Percentiles rank a stretch among this genome's conserved stretches.
Conservation (phyloP, 768 basidiomycete species). For the Tulasnella sp. region DNA sequence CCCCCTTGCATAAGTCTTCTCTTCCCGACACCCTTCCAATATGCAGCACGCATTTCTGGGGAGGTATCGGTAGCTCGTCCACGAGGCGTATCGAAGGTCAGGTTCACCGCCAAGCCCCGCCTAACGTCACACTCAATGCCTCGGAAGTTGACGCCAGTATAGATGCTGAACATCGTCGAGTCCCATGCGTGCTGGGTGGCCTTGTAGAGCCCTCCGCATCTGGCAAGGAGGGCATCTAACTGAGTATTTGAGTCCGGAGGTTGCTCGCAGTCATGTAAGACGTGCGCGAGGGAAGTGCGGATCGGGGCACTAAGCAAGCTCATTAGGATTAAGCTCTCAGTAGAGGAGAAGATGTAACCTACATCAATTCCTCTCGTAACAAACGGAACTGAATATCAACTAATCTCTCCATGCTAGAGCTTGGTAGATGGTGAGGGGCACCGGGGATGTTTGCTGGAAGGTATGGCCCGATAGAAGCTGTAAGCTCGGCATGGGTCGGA, state of each 20-base stretch:
- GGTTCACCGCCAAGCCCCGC: conserved; percentile 50
- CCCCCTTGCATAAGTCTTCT: conserved; percentile 60
- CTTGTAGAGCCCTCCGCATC: conserved; percentile 35
- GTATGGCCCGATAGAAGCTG: conserved; percentile 49
- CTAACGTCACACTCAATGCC: conserved; percentile 32
- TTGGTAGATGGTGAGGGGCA: conserved; percentile 60
- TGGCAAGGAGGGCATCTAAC: conserved; percentile 26
- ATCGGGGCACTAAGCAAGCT: too few relatives aligned
- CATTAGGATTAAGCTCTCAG: too few relatives aligned
- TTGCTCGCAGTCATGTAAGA: conserved; percentile 46
- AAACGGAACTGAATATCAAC: conserved; percentile 74
- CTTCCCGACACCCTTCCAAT: conserved; percentile 60
- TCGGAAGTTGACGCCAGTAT: conserved; percentile 31
- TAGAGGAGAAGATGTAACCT: too few relatives aligned
- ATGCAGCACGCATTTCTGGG: conserved; percentile 45
- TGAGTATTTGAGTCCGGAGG: conserved; percentile 22
- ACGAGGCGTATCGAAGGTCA: conserved; percentile 54
- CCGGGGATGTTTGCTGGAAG: conserved; percentile 59
- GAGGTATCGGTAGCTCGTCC: conserved; percentile 49
- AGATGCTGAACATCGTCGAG: conserved; percentile 33
- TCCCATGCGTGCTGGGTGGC: conserved; percentile 17
- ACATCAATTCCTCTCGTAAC: conserved; percentile 67
- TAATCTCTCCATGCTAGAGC: conserved; percentile 58
- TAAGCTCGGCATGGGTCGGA: conserved; percentile 65
- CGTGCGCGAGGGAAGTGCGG: conserved; percentile 49